phyloP scores from a whole-genome alignment of 2,329 filamentous ascomycete species.

The Diaporthe sp. region DNA sequence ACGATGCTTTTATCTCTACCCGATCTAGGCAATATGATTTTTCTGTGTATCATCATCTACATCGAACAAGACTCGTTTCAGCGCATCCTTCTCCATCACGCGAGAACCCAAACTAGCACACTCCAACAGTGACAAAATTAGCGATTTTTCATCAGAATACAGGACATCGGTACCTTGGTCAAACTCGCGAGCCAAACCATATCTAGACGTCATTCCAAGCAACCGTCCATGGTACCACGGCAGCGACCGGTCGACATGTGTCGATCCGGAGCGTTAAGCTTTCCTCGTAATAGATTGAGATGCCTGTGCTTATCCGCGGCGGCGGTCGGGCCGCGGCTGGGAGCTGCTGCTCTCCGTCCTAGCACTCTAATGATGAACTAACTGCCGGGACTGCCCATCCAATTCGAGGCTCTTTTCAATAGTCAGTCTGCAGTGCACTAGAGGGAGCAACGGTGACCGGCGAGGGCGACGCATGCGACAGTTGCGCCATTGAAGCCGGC shows the following conservation, averaged over 20 bases:
- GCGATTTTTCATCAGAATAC: neutral
- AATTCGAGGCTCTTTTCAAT: neutral
- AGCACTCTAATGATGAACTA: neutral
- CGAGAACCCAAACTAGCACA: neutral
- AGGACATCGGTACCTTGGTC: neutral
- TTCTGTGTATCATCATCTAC: neutral
- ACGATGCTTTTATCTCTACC: neutral
- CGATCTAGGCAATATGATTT: neutral
- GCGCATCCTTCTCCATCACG: neutral
- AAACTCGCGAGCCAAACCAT: slow-evolving; percentile 9
- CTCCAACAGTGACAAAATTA: neutral
- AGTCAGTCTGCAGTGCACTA: neutral
- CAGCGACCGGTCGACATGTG: neutral
- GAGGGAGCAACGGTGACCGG: neutral
- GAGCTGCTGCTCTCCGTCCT: neutral
- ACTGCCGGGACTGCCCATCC: neutral
- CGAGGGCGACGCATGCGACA: neutral
- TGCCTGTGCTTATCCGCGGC: neutral
- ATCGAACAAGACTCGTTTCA: slow-evolving; percentile 20
- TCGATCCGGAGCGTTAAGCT: slow-evolving; percentile 6
- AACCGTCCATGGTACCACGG: neutral
- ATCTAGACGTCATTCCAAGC: neutral
- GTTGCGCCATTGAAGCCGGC: neutral
- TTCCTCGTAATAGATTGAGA: slow-evolving; percentile 6
- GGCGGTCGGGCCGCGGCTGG: neutral